Percentiles rank a stretch among this genome's conserved stretches.
Evolutionary conservation across 148 eudicot species (phyloP).

Genomic region (Camellia lanceoleosa): DNA sequence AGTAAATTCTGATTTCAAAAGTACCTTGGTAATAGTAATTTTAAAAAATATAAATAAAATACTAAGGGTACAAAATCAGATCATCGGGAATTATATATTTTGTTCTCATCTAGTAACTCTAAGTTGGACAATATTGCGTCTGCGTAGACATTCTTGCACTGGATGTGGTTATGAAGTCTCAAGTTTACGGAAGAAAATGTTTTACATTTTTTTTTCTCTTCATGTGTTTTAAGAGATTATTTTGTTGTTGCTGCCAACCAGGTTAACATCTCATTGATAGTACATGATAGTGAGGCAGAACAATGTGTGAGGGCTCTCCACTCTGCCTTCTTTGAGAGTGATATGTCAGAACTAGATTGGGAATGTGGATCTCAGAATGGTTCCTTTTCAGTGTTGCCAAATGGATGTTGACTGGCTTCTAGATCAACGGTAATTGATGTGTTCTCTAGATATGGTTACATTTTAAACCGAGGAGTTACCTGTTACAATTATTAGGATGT

Average conservation of each 20-base stretch:
- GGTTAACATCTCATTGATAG: slow-evolving; percentile 94
- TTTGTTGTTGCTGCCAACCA: slow-evolving; percentile 20
- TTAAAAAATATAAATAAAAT: background rate
- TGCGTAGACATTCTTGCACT: background rate
- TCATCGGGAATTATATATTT: background rate
- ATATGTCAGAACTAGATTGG: slow-evolving; percentile 20
- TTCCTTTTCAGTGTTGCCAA: slow-evolving; percentile 7
- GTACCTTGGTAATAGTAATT: background rate
- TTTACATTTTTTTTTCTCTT: background rate
- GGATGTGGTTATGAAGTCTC: background rate
- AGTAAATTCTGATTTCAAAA: background rate
- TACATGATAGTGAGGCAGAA: slow-evolving; percentile 84
- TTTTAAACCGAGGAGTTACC: background rate
- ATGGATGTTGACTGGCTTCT: slow-evolving; percentile 10
- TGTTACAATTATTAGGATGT: background rate
- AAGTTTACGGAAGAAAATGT: background rate
- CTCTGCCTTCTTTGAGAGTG: slow-evolving; percentile 71
- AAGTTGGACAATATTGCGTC: background rate
- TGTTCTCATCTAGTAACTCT: background rate
- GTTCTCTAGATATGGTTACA: background rate
- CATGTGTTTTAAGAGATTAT: background rate
- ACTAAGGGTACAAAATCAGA: background rate
- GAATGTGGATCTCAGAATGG: slow-evolving; percentile 27
- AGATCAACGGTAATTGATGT: background rate
- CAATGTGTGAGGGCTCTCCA: slow-evolving; percentile 85